phyloP scores from a whole-genome alignment of 208 protist genomes.

The Acanthamoeba divionensis region DNA sequence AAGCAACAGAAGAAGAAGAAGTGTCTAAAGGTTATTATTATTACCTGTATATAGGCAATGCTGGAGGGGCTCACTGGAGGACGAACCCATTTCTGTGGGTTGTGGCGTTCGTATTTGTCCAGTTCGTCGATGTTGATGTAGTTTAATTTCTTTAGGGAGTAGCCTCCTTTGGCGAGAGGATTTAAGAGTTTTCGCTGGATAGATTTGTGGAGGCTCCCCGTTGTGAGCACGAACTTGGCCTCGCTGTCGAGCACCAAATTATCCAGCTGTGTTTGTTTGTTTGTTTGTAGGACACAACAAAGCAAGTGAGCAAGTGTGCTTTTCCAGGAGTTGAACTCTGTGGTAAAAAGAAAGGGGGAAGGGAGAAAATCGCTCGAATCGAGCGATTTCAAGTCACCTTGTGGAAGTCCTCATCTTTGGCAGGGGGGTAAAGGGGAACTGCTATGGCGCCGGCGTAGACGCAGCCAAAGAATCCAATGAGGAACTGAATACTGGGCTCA shows the following conservation, averaged over 20 bases:
- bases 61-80: neutral
- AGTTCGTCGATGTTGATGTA: neutral
- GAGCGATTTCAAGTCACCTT: too few relatives aligned
- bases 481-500: neutral
- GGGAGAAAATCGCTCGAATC: neutral
- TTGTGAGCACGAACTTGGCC: constrained; percentile 3
- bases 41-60: neutral
- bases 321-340: too few relatives aligned
- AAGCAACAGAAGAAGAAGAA: too few relatives aligned
- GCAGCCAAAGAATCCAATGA: constrained; percentile 6
- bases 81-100: neutral
- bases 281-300: too few relatives aligned
- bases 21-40: neutral
- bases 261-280: neutral
- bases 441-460: neutral
- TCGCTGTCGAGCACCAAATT: neutral
- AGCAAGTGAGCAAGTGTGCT: too few relatives aligned
- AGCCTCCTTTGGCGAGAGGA: neutral
- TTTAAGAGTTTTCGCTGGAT: constrained; percentile 2
- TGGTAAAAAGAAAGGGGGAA: neutral
- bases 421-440: neutral
- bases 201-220: neutral
- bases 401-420: neutral
- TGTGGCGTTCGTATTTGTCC: neutral
- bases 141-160: neutral